Base-by-base conservation (phyloP, 192 early-diverging fungal species). In the Powellomyces hirtus region DNA sequence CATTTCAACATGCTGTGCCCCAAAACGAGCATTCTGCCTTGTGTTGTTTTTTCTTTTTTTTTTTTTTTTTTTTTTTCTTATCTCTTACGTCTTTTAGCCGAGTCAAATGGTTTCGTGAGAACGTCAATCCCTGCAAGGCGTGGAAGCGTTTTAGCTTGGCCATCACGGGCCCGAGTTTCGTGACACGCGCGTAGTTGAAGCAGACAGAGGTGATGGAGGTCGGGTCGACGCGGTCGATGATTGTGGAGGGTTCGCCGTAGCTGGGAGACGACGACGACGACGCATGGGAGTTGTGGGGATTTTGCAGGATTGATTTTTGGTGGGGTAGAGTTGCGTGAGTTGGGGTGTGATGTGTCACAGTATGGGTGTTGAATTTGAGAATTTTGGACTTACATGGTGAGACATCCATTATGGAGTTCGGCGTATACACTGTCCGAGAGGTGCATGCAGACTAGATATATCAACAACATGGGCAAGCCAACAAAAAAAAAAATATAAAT, bases 61-160 rank as follows among this genome's bases (percentile, higher is more conserved):
- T n/a, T n/a, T n/a, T n/a, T n/a, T n/a, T n/a, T n/a, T n/a, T n/a
- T n/a, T n/a, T n/a, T n/a, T n/a, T n/a, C n/a, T n/a, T n/a, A n/a
- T n/a, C n/a, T 16, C 36, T 13, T 56, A 79, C 77, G 50, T 75
- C 51, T 37, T 71, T 73, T 2, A 79, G 58, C 10, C 68, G 52
- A 22, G 45, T 64, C 10, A 76, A 33, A 26, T 71, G 69, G 52
- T 79, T 79, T 42, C 66, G 14, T 5, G 66, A 70, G 42, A 80
- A 52, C 18, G 40, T 56, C 1, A 80, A 10, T 16, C 22, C 22
- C 27, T 64, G 40, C 26, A 80, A 53, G n/a, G 68, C 38, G 24
- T 40, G 35, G 34, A 67, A 70, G 29, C 68, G n/a, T 33, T 62
- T 56, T 37, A 76, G 36, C 33, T 59, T 42, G n/a, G 58, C 2